phyloP scores from a whole-genome alignment of 495 filamentous ascomycete species.

The Hyphodiscus hymeniophilus region DNA sequence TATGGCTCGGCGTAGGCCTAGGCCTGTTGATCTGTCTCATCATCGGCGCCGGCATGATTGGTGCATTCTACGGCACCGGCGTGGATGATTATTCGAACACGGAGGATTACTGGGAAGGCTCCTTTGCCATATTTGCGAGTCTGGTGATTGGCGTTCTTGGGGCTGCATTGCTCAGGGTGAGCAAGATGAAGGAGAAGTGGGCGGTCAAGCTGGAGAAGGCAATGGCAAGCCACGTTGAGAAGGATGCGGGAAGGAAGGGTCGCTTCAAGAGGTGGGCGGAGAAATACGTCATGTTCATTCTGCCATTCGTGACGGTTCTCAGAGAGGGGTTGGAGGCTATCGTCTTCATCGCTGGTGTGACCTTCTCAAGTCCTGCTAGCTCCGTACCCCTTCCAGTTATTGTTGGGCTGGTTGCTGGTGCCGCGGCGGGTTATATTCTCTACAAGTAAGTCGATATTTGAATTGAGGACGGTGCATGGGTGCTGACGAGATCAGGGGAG shows the following conservation, averaged over 20 bases:
- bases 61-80: constrained; percentile 66
- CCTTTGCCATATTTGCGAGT: constrained; percentile 60
- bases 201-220: constrained; percentile 63
- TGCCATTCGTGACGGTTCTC: constrained; percentile 82
- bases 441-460: constrained; percentile 55
- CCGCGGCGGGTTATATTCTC: constrained; percentile 57
- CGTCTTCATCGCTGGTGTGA: constrained; percentile 73
- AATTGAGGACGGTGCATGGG: neutral
- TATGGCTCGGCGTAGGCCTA: constrained; percentile 58
- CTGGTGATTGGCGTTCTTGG: constrained; percentile 76
- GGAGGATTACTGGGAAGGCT: constrained; percentile 71
- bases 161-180: constrained; percentile 67
- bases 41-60: constrained; percentile 68
- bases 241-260: constrained; percentile 23
- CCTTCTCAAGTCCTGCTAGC: constrained; percentile 61
- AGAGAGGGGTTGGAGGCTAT: constrained; percentile 77
- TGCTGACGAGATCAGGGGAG: constrained; percentile 28
- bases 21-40: constrained; percentile 61
- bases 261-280: constrained; percentile 61
- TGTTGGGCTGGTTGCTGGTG: constrained; percentile 55
- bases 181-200: constrained; percentile 83
- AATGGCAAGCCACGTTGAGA: constrained; percentile 39
- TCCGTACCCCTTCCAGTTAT: constrained; percentile 75
- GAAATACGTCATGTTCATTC: constrained; percentile 74
- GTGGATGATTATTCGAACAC: constrained; percentile 54